A percentile compares a stretch with the other conserved stretches of the same genome.
phyloP scores from a whole-genome alignment of 768 basidiomycete genomes.

The Mycena olivaceomarginata region DNA sequence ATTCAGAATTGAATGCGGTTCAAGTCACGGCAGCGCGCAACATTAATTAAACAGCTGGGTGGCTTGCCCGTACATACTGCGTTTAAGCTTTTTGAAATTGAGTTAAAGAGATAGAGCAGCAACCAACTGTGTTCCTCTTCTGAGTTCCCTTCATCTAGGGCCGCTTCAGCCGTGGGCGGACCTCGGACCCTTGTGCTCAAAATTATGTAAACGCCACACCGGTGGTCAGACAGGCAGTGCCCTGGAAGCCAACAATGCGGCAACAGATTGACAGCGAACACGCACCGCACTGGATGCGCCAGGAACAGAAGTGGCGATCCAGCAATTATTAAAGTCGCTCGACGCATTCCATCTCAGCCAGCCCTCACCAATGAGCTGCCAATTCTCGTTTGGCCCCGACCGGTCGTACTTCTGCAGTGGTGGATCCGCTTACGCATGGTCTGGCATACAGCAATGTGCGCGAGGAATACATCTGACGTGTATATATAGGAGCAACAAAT shows the following conservation, averaged over 20 bases:
- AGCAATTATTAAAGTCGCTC: constrained; percentile 13
- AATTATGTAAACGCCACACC: constrained; percentile 13
- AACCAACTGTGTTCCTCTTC: constrained; percentile 9
- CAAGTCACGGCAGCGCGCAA: constrained; percentile 10
- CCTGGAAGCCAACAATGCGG: constrained; percentile 14
- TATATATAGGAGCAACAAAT: constrained; percentile 17
- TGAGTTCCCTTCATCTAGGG: constrained; percentile 5
- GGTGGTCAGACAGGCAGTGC: constrained; percentile 7
- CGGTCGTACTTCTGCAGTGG: constrained; percentile 29
- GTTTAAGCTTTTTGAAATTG: constrained; percentile 8
- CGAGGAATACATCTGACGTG: neutral
- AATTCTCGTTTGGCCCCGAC: constrained; percentile 28
- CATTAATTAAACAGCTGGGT: constrained; percentile 11
- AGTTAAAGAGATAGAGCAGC: constrained; percentile 8
- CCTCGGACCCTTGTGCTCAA: constrained; percentile 9
- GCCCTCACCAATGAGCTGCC: constrained; percentile 26
- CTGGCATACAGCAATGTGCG: neutral
- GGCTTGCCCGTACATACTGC: constrained; percentile 9
- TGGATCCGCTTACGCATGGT: constrained; percentile 18
- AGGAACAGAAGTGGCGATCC: neutral
- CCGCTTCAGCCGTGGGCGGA: constrained; percentile 5
- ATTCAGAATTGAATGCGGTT: constrained; percentile 6
- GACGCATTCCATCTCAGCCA: constrained; percentile 10
- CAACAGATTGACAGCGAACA: constrained; percentile 19
- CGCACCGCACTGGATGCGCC: constrained; percentile 2